Base-by-base conservation (phyloP, 257 asterid genomes). In the Marsdenia floribunda region DNA sequence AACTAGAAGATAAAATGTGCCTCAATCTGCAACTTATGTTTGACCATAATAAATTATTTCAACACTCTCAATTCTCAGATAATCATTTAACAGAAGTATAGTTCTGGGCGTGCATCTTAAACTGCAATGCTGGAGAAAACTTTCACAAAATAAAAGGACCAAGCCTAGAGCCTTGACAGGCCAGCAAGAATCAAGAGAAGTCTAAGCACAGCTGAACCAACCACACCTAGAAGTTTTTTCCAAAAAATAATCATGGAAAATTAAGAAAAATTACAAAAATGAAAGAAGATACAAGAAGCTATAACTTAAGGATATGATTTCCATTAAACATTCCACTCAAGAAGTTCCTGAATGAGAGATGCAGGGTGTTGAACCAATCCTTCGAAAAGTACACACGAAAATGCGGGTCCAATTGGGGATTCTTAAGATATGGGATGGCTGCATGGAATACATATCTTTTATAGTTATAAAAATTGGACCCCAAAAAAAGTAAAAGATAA, bases 331-430 rank as follows among this genome's bases (percentile, higher is more conserved):
- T 86, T 84, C 78, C 87, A 81, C 97, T 92, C 82, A 94, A 80
- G 83, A 94, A 92, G 82, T 94, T 94, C 89, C 93, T 81, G 73
- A 86, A 19, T 53, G 92, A 86, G 44, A 92, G 88, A 78, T 89
- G 96, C 80, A 94, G 80, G 29, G 91, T 72, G 58, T 91, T 91
- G 77, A 83, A 86, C 99, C 99, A 94, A 80, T 90, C 98, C 80
- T 90, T 91, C 7, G 98, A 80, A 52, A 92, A 94, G 84, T 87
- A 90, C 47, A 92, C 75, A n/a, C 91, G 88, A 84, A 89, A 94
- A 77, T 81, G 88, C 15, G 98, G 90, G 80, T 94, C 97, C 85
- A 83, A 83, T 63, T 88, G 90, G 65, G 99, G 96, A 77, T 88
- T 88, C 90, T 88, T 90, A 82, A 90, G 52, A 79, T 90, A 94